Percentiles rank a stretch among this genome's conserved stretches.
phyloP scores from a whole-genome alignment of 2,329 filamentous ascomycete genomes.

The Canariomyces notabilis region DNA sequence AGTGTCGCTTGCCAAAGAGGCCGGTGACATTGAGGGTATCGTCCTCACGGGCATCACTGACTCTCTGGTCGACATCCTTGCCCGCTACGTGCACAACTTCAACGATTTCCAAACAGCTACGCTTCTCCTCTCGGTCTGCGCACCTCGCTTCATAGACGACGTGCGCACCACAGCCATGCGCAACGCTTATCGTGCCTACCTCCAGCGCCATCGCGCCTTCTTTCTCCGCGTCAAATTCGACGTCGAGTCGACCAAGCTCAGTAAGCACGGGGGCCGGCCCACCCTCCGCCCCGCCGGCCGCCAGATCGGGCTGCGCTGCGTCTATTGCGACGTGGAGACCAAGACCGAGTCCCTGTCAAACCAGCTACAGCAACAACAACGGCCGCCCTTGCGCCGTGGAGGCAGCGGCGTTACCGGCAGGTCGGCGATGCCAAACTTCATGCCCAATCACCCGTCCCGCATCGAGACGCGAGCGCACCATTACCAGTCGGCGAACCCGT shows the following conservation, averaged over 20 bases:
- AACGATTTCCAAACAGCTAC: constrained; percentile 75
- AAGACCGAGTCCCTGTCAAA: constrained; percentile 34
- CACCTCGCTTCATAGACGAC: constrained; percentile 72
- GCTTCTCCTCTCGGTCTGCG: constrained; percentile 66
- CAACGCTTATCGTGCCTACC: constrained; percentile 63
- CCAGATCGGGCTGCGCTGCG: constrained; percentile 70
- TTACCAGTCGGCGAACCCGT: constrained; percentile 42
- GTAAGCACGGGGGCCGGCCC: constrained; percentile 59
- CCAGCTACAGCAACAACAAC: constrained; percentile 8
- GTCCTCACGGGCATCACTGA: constrained; percentile 74
- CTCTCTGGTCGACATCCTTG: constrained; percentile 66
- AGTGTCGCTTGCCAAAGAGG: constrained; percentile 53
- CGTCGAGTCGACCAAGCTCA: constrained; percentile 67
- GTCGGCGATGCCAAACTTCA: constrained; percentile 6
- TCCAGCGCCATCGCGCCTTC: constrained; percentile 68
- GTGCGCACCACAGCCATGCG: constrained; percentile 71
- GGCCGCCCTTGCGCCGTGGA: constrained; percentile 9
- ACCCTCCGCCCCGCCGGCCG: constrained; percentile 60
- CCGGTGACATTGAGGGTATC: constrained; percentile 71
- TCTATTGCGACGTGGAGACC: constrained; percentile 64
- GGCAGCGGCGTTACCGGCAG: constrained; percentile 10
- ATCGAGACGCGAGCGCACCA: constrained; percentile 7
- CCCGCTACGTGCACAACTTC: constrained; percentile 69
- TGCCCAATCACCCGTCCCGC: too few relatives aligned
- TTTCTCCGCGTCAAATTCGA: constrained; percentile 73